These are phyloP conservation scores for Curvularia lunata DNA, from an alignment of 2,329 filamentous ascomycete genomes.

Conservation along the genomic window DNA sequence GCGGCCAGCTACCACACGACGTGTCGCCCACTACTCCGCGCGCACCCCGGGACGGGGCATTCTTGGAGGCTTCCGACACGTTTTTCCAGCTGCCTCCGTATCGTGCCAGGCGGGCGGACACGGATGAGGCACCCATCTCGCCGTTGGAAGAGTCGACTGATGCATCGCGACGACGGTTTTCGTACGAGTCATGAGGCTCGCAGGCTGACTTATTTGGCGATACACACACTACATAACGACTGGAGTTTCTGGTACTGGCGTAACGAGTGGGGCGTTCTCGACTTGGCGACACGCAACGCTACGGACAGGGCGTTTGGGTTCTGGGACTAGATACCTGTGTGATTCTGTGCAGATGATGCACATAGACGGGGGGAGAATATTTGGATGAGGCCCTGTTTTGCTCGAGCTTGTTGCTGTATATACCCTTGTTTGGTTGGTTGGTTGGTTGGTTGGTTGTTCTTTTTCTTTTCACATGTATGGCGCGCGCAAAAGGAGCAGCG, in stretches of 20 bases:
- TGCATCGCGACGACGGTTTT: constrained; percentile 45
- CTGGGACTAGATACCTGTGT: constrained; percentile 17
- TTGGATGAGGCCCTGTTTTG: constrained; percentile 12
- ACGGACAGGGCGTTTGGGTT: constrained; percentile 22
- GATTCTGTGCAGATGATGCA: constrained; percentile 13
- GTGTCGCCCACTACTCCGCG: constrained; percentile 43
- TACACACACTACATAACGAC: constrained; percentile 10
- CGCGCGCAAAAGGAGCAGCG: background rate
- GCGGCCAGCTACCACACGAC: constrained; percentile 27
- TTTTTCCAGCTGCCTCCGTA: constrained; percentile 39
- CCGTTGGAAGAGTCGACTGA: constrained; percentile 41
- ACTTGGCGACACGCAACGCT: background rate
- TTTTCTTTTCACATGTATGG: constrained; percentile 10
- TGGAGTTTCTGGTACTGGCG: constrained; percentile 20
- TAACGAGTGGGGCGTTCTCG: constrained; percentile 6
- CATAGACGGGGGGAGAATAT: constrained; percentile 17
- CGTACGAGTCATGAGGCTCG: constrained; percentile 46
- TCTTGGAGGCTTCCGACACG: constrained; percentile 40
- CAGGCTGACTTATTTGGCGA: constrained; percentile 21
- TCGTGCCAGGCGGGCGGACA: constrained; percentile 29
- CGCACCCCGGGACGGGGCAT: constrained; percentile 41
- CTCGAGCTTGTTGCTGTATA: constrained; percentile 14
- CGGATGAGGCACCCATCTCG: constrained; percentile 44
- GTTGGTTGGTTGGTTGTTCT: background rate
- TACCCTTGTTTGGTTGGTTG: background rate